Evolutionary conservation across 2,329 filamentous ascomycete genomes (phyloP).

Genomic region (Thielaviopsis populi): DNA sequence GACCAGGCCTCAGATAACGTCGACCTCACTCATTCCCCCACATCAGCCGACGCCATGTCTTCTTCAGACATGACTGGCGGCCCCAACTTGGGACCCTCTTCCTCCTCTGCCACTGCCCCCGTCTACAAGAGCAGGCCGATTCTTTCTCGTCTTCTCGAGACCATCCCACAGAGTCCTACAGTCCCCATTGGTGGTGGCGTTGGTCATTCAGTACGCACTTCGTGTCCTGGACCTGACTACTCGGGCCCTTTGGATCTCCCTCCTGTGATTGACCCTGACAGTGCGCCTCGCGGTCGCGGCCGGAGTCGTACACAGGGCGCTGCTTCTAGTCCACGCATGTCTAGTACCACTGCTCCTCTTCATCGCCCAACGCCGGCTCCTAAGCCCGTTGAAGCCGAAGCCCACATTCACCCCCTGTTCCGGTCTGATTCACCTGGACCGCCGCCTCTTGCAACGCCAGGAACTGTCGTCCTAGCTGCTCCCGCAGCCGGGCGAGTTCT

Average conservation of each 20-base stretch:
- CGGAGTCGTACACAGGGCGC: constrained; percentile 15
- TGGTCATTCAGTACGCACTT: neutral
- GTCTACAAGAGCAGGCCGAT: constrained; percentile 13
- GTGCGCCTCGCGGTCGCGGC: constrained; percentile 7
- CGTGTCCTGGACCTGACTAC: constrained; percentile 1
- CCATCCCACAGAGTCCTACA: constrained; percentile 15
- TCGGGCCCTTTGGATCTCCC: constrained; percentile 10
- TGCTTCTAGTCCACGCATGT: constrained; percentile 2
- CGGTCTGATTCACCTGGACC: constrained; percentile 55
- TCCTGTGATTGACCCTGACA: constrained; percentile 13
- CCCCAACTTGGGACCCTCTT: constrained; percentile 2
- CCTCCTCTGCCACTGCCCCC: neutral
- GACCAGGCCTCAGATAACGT: constrained; percentile 9
- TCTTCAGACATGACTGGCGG: constrained; percentile 7
- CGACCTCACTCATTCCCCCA: neutral
- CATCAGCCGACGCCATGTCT: constrained; percentile 7
- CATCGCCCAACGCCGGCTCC: constrained; percentile 18
- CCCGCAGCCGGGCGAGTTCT: constrained; percentile 41
- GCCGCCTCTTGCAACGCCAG: constrained; percentile 49
- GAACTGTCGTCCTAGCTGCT: constrained; percentile 56
- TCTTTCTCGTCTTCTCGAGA: constrained; percentile 16
- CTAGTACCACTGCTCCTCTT: neutral
- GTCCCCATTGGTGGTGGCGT: constrained; percentile 4
- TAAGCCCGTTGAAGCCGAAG: constrained; percentile 40
- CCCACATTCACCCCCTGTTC: constrained; percentile 66